Conservation (phyloP, 148 eudicot genomes). For the Persicaria maculosa region DNA sequence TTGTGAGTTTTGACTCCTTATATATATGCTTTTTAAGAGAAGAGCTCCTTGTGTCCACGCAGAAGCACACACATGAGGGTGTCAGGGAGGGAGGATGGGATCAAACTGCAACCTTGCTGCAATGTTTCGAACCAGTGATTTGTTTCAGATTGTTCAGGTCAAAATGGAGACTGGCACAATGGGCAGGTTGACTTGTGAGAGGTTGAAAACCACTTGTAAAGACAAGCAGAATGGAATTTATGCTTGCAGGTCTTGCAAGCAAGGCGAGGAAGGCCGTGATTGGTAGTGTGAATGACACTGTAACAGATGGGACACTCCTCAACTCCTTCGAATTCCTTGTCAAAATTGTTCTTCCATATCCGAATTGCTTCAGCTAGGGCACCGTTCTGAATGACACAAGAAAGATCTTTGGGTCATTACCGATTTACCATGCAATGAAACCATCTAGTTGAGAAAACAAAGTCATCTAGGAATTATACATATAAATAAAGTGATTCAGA, state of each 20-base stretch:
- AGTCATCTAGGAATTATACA: too few species aligned
- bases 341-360: constrained; percentile 88
- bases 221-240: constrained; percentile 91
- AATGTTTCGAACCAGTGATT: neutral
- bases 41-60: too few species aligned
- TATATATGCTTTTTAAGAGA: neutral
- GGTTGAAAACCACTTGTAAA: constrained; percentile 95
- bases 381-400: constrained; percentile 56
- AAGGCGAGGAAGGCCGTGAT: constrained; percentile 86
- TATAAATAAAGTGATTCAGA: neutral
- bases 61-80: too few species aligned
- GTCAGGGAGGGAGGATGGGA: neutral
- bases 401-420: neutral
- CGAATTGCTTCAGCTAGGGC: constrained; percentile 93
- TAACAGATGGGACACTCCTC: constrained; percentile 99
- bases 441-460: neutral
- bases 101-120: neutral
- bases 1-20: too few species aligned
- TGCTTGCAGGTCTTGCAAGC: constrained; percentile 98
- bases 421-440: neutral
- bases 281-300: constrained; percentile 84
- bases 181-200: constrained; percentile 97
- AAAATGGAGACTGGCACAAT: constrained; percentile 93
- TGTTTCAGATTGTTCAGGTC: constrained; percentile 13
- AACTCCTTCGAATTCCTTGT: constrained; percentile 97